phyloP scores from a whole-genome alignment of 345 rosid species.

The Orychophragmus violaceus region DNA sequence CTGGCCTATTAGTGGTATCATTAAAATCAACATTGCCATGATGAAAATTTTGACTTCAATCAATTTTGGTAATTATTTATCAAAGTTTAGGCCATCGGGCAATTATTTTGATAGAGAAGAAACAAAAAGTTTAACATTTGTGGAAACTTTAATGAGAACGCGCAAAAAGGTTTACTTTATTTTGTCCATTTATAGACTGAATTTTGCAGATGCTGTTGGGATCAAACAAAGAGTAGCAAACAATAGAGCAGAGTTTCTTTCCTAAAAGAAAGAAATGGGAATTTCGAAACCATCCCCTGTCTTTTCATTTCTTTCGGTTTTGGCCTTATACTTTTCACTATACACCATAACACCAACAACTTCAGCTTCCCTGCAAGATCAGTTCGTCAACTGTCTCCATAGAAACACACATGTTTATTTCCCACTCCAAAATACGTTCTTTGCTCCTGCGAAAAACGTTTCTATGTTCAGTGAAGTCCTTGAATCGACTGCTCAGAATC shows the following conservation, averaged over 20 bases:
- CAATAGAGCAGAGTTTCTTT: neutral
- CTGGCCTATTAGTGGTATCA: neutral
- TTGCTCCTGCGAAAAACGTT: conserved; percentile 23
- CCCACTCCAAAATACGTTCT: conserved; percentile 23
- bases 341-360: neutral
- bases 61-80: neutral
- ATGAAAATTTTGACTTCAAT: conserved; percentile 12
- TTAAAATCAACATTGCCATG: conserved; percentile 10
- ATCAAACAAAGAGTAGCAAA: conserved; percentile 5
- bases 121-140: neutral
- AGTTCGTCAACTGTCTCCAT: conserved; percentile 35
- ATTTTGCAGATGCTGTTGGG: conserved; percentile 15
- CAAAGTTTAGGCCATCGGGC: conserved; percentile 3
- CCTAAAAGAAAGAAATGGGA: neutral
- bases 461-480: conserved; percentile 36
- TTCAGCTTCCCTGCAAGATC: conserved; percentile 20
- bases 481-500: conserved; percentile 41
- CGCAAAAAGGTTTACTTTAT: neutral
- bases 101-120: neutral
- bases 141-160: neutral
- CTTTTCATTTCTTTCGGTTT: neutral
- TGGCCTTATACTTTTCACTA: neutral
- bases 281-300: neutral
- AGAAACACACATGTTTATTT: conserved; percentile 23
- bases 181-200: conserved; percentile 2